Conservation (phyloP, 1,284 basidiomycete species). For the Heterobasidion annosum region DNA sequence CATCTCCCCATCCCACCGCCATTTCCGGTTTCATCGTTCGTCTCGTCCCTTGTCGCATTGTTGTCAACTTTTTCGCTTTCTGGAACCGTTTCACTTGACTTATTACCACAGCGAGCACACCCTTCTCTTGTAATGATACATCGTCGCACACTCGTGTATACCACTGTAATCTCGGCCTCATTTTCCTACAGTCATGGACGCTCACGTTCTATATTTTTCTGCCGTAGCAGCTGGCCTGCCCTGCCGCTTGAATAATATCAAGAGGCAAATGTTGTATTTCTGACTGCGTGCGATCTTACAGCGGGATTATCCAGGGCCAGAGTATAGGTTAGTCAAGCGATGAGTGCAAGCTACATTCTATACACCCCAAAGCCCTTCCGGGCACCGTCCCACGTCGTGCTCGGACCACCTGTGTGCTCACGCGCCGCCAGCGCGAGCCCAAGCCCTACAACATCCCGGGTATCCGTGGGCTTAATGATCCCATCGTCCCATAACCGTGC, state of each 20-base stretch:
- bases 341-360: constrained; percentile 54
- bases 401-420: constrained; percentile 10
- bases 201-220: neutral
- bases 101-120: neutral
- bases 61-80: neutral
- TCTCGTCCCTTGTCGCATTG: neutral
- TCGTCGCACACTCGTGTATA: neutral
- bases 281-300: too few relatives aligned
- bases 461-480: constrained; percentile 88
- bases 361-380: constrained; percentile 80
- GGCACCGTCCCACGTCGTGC: constrained; percentile 59
- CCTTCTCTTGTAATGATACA: neutral
- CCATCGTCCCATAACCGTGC: constrained; percentile 95
- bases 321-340: too few relatives aligned
- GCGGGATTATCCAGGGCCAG: too few relatives aligned
- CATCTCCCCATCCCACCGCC: neutral
- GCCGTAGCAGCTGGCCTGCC: too few relatives aligned
- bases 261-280: too few relatives aligned
- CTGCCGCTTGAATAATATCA: too few relatives aligned
- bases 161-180: neutral
- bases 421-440: constrained; percentile 46
- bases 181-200: neutral
- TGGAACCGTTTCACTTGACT: neutral
- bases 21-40: neutral
- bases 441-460: constrained; percentile 80